Evolutionary conservation across 192 early-diverging fungal genomes (phyloP).

Genomic region (Phycomyces nitens): DNA sequence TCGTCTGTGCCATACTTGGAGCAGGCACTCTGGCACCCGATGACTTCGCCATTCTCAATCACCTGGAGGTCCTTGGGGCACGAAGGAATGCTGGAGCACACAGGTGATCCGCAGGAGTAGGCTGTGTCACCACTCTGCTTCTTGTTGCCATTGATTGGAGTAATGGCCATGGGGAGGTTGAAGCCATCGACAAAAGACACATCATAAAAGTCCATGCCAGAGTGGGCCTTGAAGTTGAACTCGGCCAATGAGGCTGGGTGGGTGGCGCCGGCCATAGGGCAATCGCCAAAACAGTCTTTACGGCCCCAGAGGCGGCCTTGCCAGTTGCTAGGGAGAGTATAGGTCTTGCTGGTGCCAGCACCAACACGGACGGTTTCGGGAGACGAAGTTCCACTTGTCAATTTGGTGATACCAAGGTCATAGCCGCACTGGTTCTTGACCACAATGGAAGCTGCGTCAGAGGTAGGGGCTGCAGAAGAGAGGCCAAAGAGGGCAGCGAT

Average conservation of each 20-base stretch:
- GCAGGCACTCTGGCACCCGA: conserved; percentile 29
- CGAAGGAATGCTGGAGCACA: conserved; percentile 5
- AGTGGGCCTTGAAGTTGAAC: conserved; percentile 18
- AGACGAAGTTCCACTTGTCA: conserved; percentile 17
- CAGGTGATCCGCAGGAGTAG: conserved; percentile 17
- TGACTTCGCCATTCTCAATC: not conserved
- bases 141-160: not conserved
- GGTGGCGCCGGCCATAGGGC: not conserved
- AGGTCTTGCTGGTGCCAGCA: conserved; percentile 9
- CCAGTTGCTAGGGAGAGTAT: conserved; percentile 13
- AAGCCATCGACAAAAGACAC: conserved; percentile 34
- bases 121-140: not conserved
- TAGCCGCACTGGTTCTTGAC: conserved; percentile 24
- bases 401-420: not conserved
- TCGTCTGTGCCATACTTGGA: conserved; percentile 8
- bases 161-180: conserved; percentile 30
- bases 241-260: conserved; percentile 29
- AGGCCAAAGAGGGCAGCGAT: too few relatives aligned
- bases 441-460: too few relatives aligned
- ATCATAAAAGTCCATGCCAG: conserved; percentile 30
- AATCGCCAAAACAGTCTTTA: conserved; percentile 6
- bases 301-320: conserved; percentile 32
- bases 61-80: conserved; percentile 24
- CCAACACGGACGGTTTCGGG: conserved; percentile 4
- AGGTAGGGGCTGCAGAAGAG: too few relatives aligned